Conservation (phyloP, 2,329 filamentous ascomycete species). For the Trichoderma atroviride region DNA sequence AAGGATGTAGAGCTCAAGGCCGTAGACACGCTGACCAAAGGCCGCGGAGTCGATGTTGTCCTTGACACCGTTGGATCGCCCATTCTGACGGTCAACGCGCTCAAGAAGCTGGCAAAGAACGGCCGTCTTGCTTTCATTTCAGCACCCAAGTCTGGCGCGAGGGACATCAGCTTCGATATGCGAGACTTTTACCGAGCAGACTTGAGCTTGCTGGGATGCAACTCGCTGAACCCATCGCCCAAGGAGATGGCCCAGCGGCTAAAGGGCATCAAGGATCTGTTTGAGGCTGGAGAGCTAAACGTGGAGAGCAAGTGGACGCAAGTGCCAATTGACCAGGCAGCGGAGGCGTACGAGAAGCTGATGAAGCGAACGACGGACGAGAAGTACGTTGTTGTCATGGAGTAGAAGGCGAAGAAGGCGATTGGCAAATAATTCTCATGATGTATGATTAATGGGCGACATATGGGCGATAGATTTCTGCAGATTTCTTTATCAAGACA, state of each 20-base stretch:
- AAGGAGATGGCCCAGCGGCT: slow-evolving; percentile 21
- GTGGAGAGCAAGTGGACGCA: slow-evolving; percentile 12
- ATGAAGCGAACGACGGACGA: neutral
- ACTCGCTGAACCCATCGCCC: slow-evolving; percentile 23
- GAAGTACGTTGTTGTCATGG: slow-evolving; percentile 22
- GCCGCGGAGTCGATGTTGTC: slow-evolving; percentile 15
- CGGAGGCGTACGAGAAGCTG: slow-evolving; percentile 15
- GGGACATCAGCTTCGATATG: slow-evolving; percentile 24
- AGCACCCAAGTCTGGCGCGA: slow-evolving; percentile 5
- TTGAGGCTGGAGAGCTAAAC: slow-evolving; percentile 11
- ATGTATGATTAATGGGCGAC: neutral
- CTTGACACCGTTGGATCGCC: slow-evolving; percentile 21
- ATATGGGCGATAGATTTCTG: neutral
- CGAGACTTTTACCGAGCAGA: slow-evolving; percentile 25
- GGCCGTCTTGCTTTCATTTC: slow-evolving; percentile 22
- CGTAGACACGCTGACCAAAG: slow-evolving; percentile 7
- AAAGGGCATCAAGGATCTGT: neutral
- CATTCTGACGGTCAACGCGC: neutral
- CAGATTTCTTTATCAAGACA: neutral
- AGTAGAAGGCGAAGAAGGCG: neutral
- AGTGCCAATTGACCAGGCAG: slow-evolving; percentile 8
- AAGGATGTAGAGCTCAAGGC: slow-evolving; percentile 11
- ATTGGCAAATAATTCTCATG: neutral
- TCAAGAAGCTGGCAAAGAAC: slow-evolving; percentile 13
- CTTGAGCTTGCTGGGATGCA: slow-evolving; percentile 25